Evolutionary conservation across 2,329 filamentous ascomycete genomes (phyloP), one percentile per base, ranked within the genome.

Genomic region (Fusarium penzigii): DNA sequence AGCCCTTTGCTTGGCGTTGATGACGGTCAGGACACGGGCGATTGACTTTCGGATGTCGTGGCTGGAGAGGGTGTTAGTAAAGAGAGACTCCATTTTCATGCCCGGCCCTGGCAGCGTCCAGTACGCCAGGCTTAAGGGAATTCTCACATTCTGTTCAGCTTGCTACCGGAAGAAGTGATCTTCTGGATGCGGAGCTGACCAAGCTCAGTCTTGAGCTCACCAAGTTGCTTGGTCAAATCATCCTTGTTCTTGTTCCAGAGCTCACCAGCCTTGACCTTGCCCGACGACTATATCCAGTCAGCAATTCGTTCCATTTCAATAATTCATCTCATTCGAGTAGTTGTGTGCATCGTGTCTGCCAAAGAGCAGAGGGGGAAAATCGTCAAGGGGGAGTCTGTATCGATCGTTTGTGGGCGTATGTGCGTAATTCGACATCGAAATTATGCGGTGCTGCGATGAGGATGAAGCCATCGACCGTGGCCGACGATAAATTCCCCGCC

Each of bases 201-300:
- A 68, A 99, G 87, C 84, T 99, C 95, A 64, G 88, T 86, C 90
- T 97, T 96, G 76, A 96, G 84, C 80, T 96, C 92, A 70, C 86
- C 87, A 74, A 97, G 87, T 80, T 96, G 92, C 86, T 94, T 96
- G 75, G 86, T 85, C 79, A 99, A 85, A 72, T 99, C 95, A 75
- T 96, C 91, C 88, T 97, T 97, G 88, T 85, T 92, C 91, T 99
- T 99, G 83, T 86, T 87, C 94, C 94, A 97, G 79, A 99, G 91
- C 82, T 90, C 85, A 81, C 85, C 86, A 78, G 93, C 87, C 89
- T 97, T 97, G 81, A 99, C 91, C 86, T 87, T 87, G 68, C 71
- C 70, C 66, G 74, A 74, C 72, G 75, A 77, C 75, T 77, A 64
- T 52, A 68, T 55, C 52, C 56, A 64, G 68, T 70, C 64, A 70